Conservation (phyloP, 2,329 filamentous ascomycete genomes). For the Diaporthe velutina region DNA sequence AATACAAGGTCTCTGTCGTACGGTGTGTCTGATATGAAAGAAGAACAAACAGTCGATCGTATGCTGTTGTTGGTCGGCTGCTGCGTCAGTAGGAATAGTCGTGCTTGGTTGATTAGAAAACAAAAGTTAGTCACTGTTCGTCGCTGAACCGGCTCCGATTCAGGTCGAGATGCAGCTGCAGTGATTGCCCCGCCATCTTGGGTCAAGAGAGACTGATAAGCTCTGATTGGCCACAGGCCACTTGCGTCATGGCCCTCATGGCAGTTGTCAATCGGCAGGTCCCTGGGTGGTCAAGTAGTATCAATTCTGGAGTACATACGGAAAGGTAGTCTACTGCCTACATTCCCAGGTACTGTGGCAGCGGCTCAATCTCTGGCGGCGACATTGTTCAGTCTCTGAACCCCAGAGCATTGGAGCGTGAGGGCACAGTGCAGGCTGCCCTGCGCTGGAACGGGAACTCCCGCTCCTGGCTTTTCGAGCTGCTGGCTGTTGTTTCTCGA, state of each 20-base stretch:
- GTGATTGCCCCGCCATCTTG: slow-evolving; percentile 41
- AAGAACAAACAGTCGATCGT: no score
- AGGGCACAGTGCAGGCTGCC: neutral
- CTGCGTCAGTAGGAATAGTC: neutral
- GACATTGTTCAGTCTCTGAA: neutral
- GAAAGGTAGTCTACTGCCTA: neutral
- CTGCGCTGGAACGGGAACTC: neutral
- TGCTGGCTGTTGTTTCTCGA: neutral
- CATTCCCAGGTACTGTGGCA: neutral
- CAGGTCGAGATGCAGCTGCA: slow-evolving; percentile 32
- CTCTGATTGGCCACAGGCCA: slow-evolving; percentile 42
- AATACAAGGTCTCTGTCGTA: neutral
- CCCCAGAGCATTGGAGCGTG: neutral
- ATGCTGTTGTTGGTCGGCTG: neutral
- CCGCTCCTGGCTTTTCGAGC: neutral
- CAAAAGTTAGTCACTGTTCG: neutral
- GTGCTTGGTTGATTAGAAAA: neutral
- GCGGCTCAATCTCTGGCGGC: no score
- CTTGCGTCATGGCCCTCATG: slow-evolving; percentile 41
- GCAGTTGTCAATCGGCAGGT: neutral
- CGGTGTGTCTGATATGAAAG: neutral
- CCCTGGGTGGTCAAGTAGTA: neutral
- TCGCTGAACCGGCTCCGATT: slow-evolving; percentile 29
- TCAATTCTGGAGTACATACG: neutral
- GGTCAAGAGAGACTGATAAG: slow-evolving; percentile 34